Evolutionary conservation across 1,284 basidiomycete genomes (phyloP).

Genomic region (Moesziomyces sp.): DNA sequence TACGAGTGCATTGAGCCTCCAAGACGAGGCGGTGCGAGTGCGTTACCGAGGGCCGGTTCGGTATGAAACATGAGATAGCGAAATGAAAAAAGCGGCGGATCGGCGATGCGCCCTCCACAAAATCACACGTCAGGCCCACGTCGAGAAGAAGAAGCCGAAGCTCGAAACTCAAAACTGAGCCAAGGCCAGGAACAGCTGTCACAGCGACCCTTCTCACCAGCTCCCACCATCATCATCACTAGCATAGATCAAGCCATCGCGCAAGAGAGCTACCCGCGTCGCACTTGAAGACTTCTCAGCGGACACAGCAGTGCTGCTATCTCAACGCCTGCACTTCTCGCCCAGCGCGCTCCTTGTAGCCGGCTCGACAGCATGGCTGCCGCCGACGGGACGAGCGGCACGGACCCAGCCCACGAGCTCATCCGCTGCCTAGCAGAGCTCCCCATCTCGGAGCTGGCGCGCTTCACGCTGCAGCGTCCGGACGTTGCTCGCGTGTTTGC

Average conservation of each 20-base stretch:
- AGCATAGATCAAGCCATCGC: no score
- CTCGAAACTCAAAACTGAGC: not conserved
- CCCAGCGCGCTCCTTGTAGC: no score
- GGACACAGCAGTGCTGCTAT: no score
- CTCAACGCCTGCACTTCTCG: no score
- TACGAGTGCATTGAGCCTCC: no score
- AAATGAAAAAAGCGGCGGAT: not conserved
- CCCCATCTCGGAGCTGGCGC: conserved; percentile 25
- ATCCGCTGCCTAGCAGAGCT: conserved; percentile 16
- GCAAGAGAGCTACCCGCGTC: no score
- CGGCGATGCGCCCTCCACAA: not conserved
- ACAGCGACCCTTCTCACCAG: not conserved
- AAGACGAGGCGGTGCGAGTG: no score
- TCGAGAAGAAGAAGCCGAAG: not conserved
- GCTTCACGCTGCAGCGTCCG: conserved; percentile 33
- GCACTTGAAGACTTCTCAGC: not conserved
- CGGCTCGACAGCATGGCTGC: conserved; percentile 10
- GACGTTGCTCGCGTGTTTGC: conserved; percentile 28
- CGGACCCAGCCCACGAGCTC: conserved; percentile 15
- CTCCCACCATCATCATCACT: not conserved
- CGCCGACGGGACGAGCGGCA: conserved; percentile 2
- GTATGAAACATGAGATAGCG: no score
- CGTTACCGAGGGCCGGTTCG: no score
- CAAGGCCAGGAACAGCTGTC: no score
- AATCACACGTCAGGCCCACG: not conserved